These are phyloP conservation scores for Cadophora luteo-olivacea DNA, from an alignment of 2,329 filamentous ascomycete genomes.

Conservation along the genomic window DNA sequence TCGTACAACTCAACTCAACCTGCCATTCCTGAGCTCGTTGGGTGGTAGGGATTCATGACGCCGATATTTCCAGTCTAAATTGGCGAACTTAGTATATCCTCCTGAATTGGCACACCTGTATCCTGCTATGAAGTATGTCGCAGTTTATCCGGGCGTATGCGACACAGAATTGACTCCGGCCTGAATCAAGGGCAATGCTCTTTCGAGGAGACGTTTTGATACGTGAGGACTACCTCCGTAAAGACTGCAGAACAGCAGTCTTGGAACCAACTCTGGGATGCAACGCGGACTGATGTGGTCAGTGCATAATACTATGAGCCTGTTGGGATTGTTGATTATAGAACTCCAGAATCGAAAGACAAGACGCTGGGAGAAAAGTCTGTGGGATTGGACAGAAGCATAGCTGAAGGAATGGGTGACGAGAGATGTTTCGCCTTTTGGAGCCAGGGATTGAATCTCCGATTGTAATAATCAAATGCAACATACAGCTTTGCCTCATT, in stretches of 20 bases:
- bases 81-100: slow-evolving; percentile 54
- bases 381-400: slow-evolving; percentile 50
- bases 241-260: slow-evolving; percentile 42
- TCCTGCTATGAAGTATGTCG: slow-evolving; percentile 46
- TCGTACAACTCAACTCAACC: slow-evolving; percentile 19
- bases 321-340: slow-evolving; percentile 41
- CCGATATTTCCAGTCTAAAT: slow-evolving; percentile 52
- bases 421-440: background rate
- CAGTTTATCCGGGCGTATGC: slow-evolving; percentile 51
- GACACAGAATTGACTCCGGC: slow-evolving; percentile 21
- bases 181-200: slow-evolving; percentile 19
- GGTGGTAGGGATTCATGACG: slow-evolving; percentile 16
- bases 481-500: background rate
- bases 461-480: background rate
- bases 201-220: slow-evolving; percentile 33
- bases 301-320: slow-evolving; percentile 47
- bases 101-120: slow-evolving; percentile 48
- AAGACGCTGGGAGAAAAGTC: slow-evolving; percentile 42
- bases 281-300: slow-evolving; percentile 41
- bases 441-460: background rate
- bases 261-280: slow-evolving; percentile 51
- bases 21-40: slow-evolving; percentile 10
- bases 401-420: slow-evolving; percentile 29
- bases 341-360: slow-evolving; percentile 38
- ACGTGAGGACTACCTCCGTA: slow-evolving; percentile 32